Percentiles rank a stretch among this genome's conserved stretches.
These are phyloP conservation scores for Tephrocybe sp. DNA, from an alignment of 768 basidiomycete species.

Conservation along the genomic window DNA sequence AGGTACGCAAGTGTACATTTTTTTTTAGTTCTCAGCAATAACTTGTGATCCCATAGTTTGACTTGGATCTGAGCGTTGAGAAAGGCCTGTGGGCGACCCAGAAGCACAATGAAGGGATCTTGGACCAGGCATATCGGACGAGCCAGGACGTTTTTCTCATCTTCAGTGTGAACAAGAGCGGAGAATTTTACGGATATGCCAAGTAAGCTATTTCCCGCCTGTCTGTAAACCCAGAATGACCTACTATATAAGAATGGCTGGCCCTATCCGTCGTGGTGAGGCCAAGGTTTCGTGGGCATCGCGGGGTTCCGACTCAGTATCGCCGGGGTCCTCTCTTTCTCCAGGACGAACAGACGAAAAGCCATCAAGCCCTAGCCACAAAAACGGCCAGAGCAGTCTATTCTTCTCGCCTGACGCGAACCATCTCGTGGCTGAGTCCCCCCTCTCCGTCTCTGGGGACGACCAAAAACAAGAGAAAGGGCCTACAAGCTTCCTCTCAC, in stretches of 20 bases:
- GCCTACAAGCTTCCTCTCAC: not conserved
- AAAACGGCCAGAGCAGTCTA: not conserved
- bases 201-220: too few species aligned
- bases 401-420: slow-evolving; percentile 38
- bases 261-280: slow-evolving; percentile 56
- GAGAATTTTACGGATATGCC: slow-evolving; percentile 94
- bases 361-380: not conserved
- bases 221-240: too few species aligned
- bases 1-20: slow-evolving; percentile 55
- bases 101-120: slow-evolving; percentile 84
- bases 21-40: not conserved
- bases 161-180: slow-evolving; percentile 91
- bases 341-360: slow-evolving; percentile 20
- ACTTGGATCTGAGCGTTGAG: slow-evolving; percentile 78
- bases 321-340: slow-evolving; percentile 28
- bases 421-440: slow-evolving; percentile 45
- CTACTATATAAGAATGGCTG: slow-evolving; percentile 76
- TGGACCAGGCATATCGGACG: slow-evolving; percentile 94
- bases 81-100: slow-evolving; percentile 91
- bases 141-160: slow-evolving; percentile 85
- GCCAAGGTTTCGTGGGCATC: slow-evolving; percentile 60
- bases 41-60: slow-evolving; percentile 44
- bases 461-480: not conserved
- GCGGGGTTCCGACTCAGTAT: slow-evolving; percentile 31
- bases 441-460: slow-evolving; percentile 24